phyloP scores from a whole-genome alignment of 2,329 filamentous ascomycete genomes.

The Pseudogymnoascus sp. region DNA sequence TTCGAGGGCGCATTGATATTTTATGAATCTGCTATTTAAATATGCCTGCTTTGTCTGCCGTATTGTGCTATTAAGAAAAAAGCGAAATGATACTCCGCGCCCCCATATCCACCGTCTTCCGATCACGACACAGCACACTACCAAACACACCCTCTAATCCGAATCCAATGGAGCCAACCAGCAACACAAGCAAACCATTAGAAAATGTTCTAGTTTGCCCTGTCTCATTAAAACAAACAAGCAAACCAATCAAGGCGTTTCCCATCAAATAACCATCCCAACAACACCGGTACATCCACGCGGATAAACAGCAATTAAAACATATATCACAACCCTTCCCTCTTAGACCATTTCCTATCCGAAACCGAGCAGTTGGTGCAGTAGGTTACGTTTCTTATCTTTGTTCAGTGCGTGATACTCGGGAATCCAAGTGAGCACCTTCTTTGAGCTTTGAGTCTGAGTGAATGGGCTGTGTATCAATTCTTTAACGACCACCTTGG shows the following conservation, averaged over 20 bases:
- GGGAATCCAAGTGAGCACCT: not conserved
- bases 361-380: not conserved
- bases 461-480: not conserved
- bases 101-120: slow-evolving; percentile 18
- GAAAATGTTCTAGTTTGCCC: no score
- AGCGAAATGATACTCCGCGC: no score
- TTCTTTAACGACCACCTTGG: not conserved
- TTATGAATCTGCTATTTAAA: not conserved
- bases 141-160: no score
- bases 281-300: not conserved
- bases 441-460: not conserved
- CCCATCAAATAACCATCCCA: no score
- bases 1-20: not conserved
- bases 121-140: slow-evolving; percentile 5
- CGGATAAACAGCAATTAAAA: not conserved
- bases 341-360: not conserved
- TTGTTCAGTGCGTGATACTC: not conserved
- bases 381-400: not conserved
- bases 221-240: no score
- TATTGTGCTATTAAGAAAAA: not conserved
- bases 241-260: no score
- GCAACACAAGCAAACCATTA: no score
- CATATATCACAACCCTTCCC: not conserved
- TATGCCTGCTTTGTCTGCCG: not conserved
- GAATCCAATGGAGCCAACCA: no score